Evolutionary conservation across 1,139 yeast species (phyloP).

Genomic region (Fermentozyma sake): DNA sequence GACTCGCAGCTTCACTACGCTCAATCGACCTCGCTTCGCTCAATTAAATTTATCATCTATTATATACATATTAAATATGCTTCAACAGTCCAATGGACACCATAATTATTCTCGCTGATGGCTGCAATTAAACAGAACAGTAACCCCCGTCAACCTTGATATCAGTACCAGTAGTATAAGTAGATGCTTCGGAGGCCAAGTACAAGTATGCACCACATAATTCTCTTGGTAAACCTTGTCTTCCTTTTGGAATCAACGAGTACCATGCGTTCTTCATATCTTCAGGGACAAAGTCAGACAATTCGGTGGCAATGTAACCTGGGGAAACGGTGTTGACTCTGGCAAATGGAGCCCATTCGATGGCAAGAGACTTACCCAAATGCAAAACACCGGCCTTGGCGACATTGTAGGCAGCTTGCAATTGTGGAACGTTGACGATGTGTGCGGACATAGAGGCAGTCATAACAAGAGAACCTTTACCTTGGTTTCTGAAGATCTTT

Average conservation of each 20-base stretch:
- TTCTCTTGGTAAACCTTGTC: slow-evolving; percentile 20
- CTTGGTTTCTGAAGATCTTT: slow-evolving; percentile 34
- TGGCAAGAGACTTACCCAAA: slow-evolving; percentile 27
- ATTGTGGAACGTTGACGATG: slow-evolving; percentile 63
- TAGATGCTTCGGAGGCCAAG: slow-evolving; percentile 26
- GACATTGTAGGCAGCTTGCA: slow-evolving; percentile 57
- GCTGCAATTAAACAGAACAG: slow-evolving; percentile 24
- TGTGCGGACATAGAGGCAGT: slow-evolving; percentile 65
- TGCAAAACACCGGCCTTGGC: slow-evolving; percentile 32
- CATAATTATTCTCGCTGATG: no score
- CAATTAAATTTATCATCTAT: no score
- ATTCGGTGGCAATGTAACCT: slow-evolving; percentile 25
- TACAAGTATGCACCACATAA: slow-evolving; percentile 21
- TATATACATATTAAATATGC: no score
- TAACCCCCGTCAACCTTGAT: slow-evolving; percentile 46
- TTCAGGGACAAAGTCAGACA: slow-evolving; percentile 19
- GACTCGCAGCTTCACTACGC: no score
- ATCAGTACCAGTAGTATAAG: slow-evolving; percentile 45
- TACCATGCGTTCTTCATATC: slow-evolving; percentile 17
- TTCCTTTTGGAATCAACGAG: slow-evolving; percentile 17
- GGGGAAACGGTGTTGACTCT: slow-evolving; percentile 31
- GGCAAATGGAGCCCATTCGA: slow-evolving; percentile 30
- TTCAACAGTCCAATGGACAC: no score
- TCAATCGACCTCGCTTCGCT: no score
- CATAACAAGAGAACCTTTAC: slow-evolving; percentile 51